A percentile compares a stretch with the other conserved stretches of the same genome.
Conservation (phyloP, 163 green algal species). For the Volvox carteri region DNA sequence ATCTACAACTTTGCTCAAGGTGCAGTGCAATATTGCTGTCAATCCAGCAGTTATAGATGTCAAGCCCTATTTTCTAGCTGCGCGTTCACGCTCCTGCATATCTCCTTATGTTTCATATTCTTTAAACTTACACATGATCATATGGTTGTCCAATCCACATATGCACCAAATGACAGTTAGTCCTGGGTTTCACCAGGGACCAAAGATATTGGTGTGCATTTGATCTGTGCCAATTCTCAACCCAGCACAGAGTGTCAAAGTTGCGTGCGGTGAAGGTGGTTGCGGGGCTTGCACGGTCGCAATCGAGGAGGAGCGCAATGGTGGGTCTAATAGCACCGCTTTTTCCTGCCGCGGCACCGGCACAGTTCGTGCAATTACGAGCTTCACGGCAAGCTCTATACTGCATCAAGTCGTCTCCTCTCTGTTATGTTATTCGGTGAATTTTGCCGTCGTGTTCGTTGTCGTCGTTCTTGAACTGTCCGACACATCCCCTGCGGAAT, state of each 20-base stretch:
- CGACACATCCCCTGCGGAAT: too few relatives aligned
- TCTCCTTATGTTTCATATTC: not conserved
- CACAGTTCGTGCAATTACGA: not conserved
- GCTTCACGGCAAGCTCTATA: not conserved
- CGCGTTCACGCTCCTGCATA: too few relatives aligned
- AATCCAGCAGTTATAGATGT: not conserved
- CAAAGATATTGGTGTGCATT: not conserved
- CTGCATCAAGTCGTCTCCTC: not conserved
- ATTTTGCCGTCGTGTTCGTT: too few relatives aligned
- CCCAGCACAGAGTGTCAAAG: constrained; percentile 59
- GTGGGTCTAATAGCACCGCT: not conserved
- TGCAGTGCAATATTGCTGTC: not conserved
- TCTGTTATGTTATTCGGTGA: not conserved
- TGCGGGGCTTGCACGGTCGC: constrained; percentile 80
- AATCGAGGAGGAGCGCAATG: constrained; percentile 50
- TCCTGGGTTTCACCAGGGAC: not conserved
- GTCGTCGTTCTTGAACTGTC: too few relatives aligned
- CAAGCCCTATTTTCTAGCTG: too few relatives aligned
- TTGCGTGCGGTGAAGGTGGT: constrained; percentile 77
- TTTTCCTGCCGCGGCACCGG: too few relatives aligned
- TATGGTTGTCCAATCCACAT: not conserved
- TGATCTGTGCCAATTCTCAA: not conserved
- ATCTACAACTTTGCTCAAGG: not conserved
- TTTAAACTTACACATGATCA: not conserved
- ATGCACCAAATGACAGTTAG: not conserved